phyloP scores from a whole-genome alignment of 371 early-diverging fungal genomes.

The Mucor irregularis region DNA sequence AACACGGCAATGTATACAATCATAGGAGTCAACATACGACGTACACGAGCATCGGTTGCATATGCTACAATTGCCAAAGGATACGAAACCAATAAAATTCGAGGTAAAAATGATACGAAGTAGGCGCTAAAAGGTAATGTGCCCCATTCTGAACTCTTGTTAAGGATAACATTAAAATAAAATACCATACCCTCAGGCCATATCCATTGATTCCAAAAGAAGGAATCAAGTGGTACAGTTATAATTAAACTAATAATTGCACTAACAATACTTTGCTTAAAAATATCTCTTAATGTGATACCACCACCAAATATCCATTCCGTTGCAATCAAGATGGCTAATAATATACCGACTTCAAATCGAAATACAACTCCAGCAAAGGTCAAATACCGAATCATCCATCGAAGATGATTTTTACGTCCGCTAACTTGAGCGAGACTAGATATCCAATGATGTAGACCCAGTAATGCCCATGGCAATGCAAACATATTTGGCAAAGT shows the following conservation, averaged over 20 bases:
- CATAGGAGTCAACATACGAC: conserved; percentile 60
- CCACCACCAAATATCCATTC: conserved; percentile 29
- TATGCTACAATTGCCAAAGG: conserved; percentile 62
- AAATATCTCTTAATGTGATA: conserved; percentile 21
- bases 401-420: conserved; percentile 29
- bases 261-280: conserved; percentile 25
- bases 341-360: conserved; percentile 71
- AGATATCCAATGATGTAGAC: conserved; percentile 41
- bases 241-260: conserved; percentile 40
- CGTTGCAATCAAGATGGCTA: conserved; percentile 40
- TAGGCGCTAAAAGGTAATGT: conserved; percentile 78
- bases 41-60: conserved; percentile 37
- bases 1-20: conserved; percentile 64
- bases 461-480: conserved; percentile 59
- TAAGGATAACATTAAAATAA: conserved; percentile 82
- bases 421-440: conserved; percentile 18
- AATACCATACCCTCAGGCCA: conserved; percentile 92
- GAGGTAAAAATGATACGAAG: conserved; percentile 72
- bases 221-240: conserved; percentile 77
- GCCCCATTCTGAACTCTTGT: conserved; percentile 86
- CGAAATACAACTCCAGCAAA: conserved; percentile 77
- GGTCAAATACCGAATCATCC: conserved; percentile 60
- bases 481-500: conserved; percentile 89
- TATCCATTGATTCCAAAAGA: conserved; percentile 73
- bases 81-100: conserved; percentile 67